Base-by-base conservation (phyloP, 495 filamentous ascomycete genomes). In the Xylaria curta region DNA sequence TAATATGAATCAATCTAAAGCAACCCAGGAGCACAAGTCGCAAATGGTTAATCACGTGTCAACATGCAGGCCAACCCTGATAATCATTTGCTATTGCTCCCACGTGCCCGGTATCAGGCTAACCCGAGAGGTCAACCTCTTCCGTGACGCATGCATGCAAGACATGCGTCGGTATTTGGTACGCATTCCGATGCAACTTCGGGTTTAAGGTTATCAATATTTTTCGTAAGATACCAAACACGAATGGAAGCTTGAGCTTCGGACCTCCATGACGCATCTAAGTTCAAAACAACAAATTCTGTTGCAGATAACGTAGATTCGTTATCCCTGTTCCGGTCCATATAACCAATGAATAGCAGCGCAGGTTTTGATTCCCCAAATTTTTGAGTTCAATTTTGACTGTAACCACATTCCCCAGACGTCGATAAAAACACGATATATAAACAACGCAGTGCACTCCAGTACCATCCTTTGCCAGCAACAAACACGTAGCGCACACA, bases 61-160 rank as follows among this genome's bases (percentile, higher is more conserved):
- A 60, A 60, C 21, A 60, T 60, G 58, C 33, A 38, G 7, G 58
- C 13, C 26, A 56, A 13, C 4, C 26, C 53, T 56, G 53, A 31
- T 31, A 56, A 56, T 53, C 24, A 7, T 56, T 36, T 19, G 63
- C 63, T 28, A 46, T 28, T 12, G 19, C 13, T 56, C 33, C 65
- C 65, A 56, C 26, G 65, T 40, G 47, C 36, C 49, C 21, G 63
- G 47, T 44, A 38, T 51, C 28, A 66, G 24, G 63, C 63, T 65
- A 65, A 15, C 40, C 62, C 42, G 63, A 31, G 46, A 53, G 46
- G 19, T 31, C 28, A 53, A 3, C 31, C 31, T 10, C 47, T 67
- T 24, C 65, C 33, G 49, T 54, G 10, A 42, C 31, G 64, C 66
- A 44, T 46, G 66, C 66, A 68, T 46, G 66, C 24, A 36, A 68